Evolutionary conservation across 2,329 filamentous ascomycete genomes (phyloP).

Genomic region (Colletotrichum sp.): DNA sequence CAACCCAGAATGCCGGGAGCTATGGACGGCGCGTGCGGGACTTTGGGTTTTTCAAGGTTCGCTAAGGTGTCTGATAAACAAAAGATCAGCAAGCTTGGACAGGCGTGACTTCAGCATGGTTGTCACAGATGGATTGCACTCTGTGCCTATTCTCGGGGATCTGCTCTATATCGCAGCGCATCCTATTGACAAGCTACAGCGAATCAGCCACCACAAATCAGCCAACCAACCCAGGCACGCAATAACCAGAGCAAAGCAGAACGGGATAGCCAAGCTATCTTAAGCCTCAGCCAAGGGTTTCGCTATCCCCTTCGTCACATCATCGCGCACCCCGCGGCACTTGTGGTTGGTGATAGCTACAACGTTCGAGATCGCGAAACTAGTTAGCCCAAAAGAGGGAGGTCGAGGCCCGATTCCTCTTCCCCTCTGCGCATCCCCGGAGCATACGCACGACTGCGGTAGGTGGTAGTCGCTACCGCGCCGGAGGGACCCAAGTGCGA

Average conservation of each 20-base stretch:
- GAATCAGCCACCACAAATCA: background rate
- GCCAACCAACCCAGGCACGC: background rate
- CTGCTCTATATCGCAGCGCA: background rate
- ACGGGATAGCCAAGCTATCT: background rate
- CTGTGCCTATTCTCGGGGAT: constrained; percentile 5
- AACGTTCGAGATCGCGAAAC: background rate
- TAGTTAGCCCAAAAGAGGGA: background rate
- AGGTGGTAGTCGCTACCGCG: constrained; percentile 6
- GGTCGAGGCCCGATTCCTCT: background rate
- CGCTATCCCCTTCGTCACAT: background rate
- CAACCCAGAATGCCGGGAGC: background rate
- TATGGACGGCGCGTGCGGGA: background rate
- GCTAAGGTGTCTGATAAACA: constrained; percentile 6
- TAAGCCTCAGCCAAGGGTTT: background rate
- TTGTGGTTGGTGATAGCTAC: background rate
- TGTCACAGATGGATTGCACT: constrained; percentile 9
- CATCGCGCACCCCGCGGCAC: background rate
- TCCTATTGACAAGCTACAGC: constrained; percentile 1
- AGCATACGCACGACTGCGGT: constrained; percentile 4
- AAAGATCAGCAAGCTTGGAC: background rate
- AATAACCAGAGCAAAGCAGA: background rate
- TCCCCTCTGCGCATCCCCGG: background rate
- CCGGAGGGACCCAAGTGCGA: background rate
- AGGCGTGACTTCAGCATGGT: background rate
- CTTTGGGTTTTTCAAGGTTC: background rate